Percentiles rank a stretch among this genome's conserved stretches.
Evolutionary conservation across 1,284 basidiomycete genomes (phyloP).

Genomic region (Microbotryum intermedium): DNA sequence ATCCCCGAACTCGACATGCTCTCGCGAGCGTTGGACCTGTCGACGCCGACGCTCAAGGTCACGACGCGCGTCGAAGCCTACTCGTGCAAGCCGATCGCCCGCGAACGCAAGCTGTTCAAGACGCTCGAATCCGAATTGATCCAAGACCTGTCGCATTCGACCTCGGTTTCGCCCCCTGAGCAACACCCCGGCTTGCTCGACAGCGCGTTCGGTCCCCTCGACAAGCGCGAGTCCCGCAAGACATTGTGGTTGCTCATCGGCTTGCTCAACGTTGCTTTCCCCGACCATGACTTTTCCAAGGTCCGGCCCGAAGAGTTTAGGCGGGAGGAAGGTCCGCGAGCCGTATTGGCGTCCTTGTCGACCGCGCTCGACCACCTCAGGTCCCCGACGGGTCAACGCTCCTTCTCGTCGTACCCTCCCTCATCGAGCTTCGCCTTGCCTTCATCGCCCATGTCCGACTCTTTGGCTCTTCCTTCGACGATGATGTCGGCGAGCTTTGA

Average conservation of each 20-base stretch:
- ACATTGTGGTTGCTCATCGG: constrained; percentile 89
- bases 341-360: constrained; percentile 69
- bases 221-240: constrained; percentile 57
- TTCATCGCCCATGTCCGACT: constrained; percentile 23
- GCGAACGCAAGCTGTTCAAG: constrained; percentile 94
- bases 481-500: constrained; percentile 4
- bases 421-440: constrained; percentile 18
- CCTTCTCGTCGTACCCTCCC: constrained; percentile 25
- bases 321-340: constrained; percentile 59
- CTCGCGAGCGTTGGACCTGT: constrained; percentile 34
- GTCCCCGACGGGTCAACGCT: constrained; percentile 21
- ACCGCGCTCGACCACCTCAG: constrained; percentile 50
- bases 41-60: constrained; percentile 46
- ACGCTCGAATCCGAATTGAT: constrained; percentile 77
- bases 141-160: constrained; percentile 56
- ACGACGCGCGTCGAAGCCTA: constrained; percentile 93
- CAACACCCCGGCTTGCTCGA: constrained; percentile 32
- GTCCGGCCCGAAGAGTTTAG: constrained; percentile 80
- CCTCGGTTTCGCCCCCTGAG: constrained; percentile 57
- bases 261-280: constrained; percentile 92
- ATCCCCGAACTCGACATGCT: constrained; percentile 38
- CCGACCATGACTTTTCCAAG: constrained; percentile 93
- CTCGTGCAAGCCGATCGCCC: constrained; percentile 93
- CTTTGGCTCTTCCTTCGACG: constrained; percentile 17
- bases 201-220: constrained; percentile 42